Evolutionary conservation across 306 rosid species (phyloP), one percentile per base, ranked within the genome.

Genomic region (Ammopiptanthus mongolicus): DNA sequence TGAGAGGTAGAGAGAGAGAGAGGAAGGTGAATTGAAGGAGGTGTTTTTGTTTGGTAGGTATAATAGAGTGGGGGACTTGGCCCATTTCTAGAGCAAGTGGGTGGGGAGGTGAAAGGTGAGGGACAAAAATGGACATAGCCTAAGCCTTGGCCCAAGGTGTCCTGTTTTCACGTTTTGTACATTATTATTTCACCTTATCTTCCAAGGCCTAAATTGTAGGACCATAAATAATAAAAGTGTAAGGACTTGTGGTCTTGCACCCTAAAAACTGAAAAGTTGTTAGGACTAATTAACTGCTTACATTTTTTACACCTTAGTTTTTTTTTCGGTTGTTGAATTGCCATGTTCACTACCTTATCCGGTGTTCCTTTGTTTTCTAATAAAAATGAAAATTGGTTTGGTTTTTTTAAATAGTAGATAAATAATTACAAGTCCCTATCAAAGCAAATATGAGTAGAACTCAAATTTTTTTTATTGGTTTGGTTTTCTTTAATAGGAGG

Each of bases 61-160:
- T 22, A 59, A 29, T 22, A 5, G 33, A 8, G 51, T 7, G n/a
- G 18, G 69, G 1, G 12, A 6, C 36, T 13, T 69, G 72, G 71
- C 42, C 82, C 77, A 71, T 60, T 34, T 0, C 4, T 11, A 28
- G 29, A 13, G 52, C 78, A 63, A 71, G 78, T 78, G 82, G 73
- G 53, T 25, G 9, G 6, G 37, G 12, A 22, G 39, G n/a, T 31
- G 15, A 56, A 8, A 22, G 39, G n/a, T 31, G 15, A 56, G 70
- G 74, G 75, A 74, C 75, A 75, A 64, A 71, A 70, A 2, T 84
- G 48, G 58, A 68, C 68, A 57, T 21, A 13, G 48, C 70, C 53
- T 0, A 46, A 47, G 0, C 33, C 71, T 69, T 75, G 47, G 37
- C 71, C 34, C 23, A 51, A 73, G 3, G n/a, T 22, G 21, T 56